Percentiles rank a stretch among this genome's conserved stretches.
Conservation (phyloP, 2,329 filamentous ascomycete species). For the Fusarium torreyae region DNA sequence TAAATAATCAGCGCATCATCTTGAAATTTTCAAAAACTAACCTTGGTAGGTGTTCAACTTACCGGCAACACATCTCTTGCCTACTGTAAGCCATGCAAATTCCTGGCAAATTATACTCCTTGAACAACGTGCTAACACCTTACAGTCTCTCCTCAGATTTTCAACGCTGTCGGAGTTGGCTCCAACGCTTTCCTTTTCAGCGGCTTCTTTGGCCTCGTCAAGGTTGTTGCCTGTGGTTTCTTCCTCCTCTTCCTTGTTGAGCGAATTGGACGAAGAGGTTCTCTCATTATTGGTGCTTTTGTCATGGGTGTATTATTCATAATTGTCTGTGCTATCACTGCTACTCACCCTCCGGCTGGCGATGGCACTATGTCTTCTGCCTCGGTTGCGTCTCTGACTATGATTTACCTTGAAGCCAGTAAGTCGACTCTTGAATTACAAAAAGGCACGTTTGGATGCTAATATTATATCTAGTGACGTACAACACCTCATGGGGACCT, state of each 20-base stretch:
- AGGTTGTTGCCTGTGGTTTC: conserved; percentile 63
- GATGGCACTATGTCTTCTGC: conserved; percentile 53
- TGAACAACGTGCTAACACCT: conserved; percentile 2
- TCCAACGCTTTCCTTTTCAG: conserved; percentile 64
- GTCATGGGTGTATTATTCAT: conserved; percentile 69
- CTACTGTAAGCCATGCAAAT: conserved; percentile 56
- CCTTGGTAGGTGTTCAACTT: conserved; percentile 57
- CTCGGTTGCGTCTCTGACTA: conserved; percentile 64
- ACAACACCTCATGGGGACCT: conserved; percentile 66
- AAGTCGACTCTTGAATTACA: conserved; percentile 17
- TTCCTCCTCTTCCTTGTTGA: conserved; percentile 67
- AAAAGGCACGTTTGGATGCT: not conserved
- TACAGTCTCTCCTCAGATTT: conserved; percentile 65
- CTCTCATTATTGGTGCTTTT: conserved; percentile 64
- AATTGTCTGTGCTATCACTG: conserved; percentile 62
- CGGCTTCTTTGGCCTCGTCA: conserved; percentile 68
- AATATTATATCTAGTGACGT: conserved; percentile 55
- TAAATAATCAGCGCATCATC: conserved; percentile 19
- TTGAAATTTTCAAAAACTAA: conserved; percentile 2
- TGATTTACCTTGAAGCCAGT: conserved; percentile 66
- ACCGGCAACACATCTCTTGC: conserved; percentile 67
- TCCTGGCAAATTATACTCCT: not conserved
- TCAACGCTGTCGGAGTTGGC: conserved; percentile 64
- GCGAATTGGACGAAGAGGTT: conserved; percentile 62
- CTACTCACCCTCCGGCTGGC: conserved; percentile 58